These are phyloP conservation scores for Vanrija sp. DNA, from an alignment of 1,284 basidiomycete genomes.

Conservation along the genomic window DNA sequence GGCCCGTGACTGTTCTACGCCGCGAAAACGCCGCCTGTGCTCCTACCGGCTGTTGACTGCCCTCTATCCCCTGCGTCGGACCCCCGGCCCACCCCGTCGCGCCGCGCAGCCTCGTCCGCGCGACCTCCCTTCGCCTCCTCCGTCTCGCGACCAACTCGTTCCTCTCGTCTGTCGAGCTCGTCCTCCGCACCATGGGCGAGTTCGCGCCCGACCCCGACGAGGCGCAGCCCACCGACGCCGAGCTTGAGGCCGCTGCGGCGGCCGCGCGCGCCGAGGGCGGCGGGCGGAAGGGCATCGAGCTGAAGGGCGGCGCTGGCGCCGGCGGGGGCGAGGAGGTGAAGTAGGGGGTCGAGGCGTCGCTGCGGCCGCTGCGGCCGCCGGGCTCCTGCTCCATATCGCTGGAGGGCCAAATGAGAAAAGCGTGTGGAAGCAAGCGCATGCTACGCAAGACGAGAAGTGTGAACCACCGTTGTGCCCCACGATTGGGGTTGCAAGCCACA, in stretches of 20 bases:
- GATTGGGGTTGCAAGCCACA: background rate
- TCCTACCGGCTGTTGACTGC: too few species aligned
- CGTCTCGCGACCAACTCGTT: conserved; percentile 76
- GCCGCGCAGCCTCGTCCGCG: conserved; percentile 30
- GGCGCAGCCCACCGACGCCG: conserved; percentile 27
- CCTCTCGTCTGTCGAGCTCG: conserved; percentile 78
- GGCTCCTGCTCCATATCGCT: too few species aligned
- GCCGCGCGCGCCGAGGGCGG: conserved; percentile 22
- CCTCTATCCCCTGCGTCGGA: too few species aligned
- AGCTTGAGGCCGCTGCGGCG: conserved; percentile 27
- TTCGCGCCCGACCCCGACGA: conserved; percentile 53
- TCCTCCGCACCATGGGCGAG: conserved; percentile 72
- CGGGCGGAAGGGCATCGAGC: conserved; percentile 40
- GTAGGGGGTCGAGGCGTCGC: conserved; percentile 10
- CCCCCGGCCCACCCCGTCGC: too few species aligned
- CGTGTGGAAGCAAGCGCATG: background rate
- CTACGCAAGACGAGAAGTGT: background rate
- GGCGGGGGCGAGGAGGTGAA: conserved; percentile 41
- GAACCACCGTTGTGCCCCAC: background rate
- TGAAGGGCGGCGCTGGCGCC: conserved; percentile 38
- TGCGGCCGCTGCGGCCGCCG: too few species aligned
- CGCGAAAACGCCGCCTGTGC: too few species aligned
- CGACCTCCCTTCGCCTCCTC: conserved; percentile 77
- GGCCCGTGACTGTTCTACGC: too few species aligned
- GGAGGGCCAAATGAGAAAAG: too few species aligned